Evolutionary conservation across 345 rosid genomes (phyloP), one percentile per base, ranked within the genome.

Genomic region (Lepidium sativum): DNA sequence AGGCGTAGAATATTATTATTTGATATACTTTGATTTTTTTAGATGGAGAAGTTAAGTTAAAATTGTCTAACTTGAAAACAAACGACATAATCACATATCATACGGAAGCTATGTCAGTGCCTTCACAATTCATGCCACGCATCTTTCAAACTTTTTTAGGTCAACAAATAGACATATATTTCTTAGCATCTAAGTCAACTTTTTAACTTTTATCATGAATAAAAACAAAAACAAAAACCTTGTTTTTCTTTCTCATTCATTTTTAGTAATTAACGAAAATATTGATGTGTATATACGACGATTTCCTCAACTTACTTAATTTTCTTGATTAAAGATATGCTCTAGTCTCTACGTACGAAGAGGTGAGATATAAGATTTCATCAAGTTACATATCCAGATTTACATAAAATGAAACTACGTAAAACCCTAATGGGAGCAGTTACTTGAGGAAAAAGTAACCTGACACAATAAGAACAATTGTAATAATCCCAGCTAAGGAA

Each of bases 371-470:
- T 12, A 4, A 6, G 2, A 50, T 27, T n/a, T n/a, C 38, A 27
- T 40, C 37, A 25, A 33, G 9, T 6, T 25, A 23, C 41, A 44
- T 23, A 16, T 31, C 31, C 12, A 60, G 10, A 43, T 13, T 27
- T 16, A 29, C 1, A 15, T 15, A 18, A 49, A 37, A 7, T 14
- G 23, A 62, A 35, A 35, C 21, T 35, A 48, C 29, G 29, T 25
- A 25, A 0, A 39, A 25, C 15, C 25, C 40, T 10, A 2, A 23
- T 20, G 1, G 41, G 8, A 18, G 41, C 0, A 48, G 2, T 53
- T 65, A 66, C 71, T 67, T 41, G 34, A 73, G 20, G 43, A 75
- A 5, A 35, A 70, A 38, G 73, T 51, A 80, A 74, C 73, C 47
- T 18, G 40, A 58, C 0, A 41, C 12, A 14, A 38, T 66, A 25